Conservation (phyloP, 2,329 filamentous ascomycete genomes). For the Calycina herbarum region DNA sequence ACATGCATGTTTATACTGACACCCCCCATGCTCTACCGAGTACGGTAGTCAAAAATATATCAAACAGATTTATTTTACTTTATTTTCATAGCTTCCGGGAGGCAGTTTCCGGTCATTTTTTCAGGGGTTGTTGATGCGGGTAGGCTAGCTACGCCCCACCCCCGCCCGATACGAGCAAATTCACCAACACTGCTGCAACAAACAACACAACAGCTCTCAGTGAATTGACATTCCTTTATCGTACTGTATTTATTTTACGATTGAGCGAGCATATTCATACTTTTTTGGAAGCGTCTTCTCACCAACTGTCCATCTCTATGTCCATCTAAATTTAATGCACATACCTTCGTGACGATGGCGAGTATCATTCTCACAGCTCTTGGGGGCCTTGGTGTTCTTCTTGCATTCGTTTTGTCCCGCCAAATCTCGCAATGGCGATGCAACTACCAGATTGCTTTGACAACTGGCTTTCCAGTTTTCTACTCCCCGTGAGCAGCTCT, state of each 20-base stretch:
- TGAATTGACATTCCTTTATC: too few relatives aligned
- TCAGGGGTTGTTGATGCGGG: too few relatives aligned
- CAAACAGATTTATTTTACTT: too few relatives aligned
- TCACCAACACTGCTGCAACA: too few relatives aligned
- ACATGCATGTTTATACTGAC: too few relatives aligned
- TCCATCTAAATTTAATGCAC: not conserved
- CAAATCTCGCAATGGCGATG: conserved; percentile 13
- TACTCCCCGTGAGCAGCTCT: conserved; percentile 11
- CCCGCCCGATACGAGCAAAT: too few relatives aligned
- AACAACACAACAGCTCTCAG: too few relatives aligned
- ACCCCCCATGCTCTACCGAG: too few relatives aligned
- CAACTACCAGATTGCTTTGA: conserved; percentile 13
- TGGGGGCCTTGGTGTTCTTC: conserved; percentile 4
- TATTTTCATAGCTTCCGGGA: too few relatives aligned
- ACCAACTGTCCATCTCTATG: not conserved
- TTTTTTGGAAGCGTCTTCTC: not conserved
- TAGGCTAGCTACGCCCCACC: too few relatives aligned
- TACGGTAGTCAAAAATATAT: too few relatives aligned
- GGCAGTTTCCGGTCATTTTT: too few relatives aligned
- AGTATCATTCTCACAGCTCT: conserved; percentile 8
- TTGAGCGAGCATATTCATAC: not conserved
- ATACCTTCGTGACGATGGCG: not conserved
- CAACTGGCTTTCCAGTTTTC: conserved; percentile 14
- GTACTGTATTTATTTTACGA: not conserved
- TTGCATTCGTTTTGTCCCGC: conserved; percentile 2